Percentiles rank a stretch among this genome's conserved stretches.
These are phyloP conservation scores for Periglandula ipomoeae DNA, from an alignment of 2,329 filamentous ascomycete genomes.

Conservation along the genomic window DNA sequence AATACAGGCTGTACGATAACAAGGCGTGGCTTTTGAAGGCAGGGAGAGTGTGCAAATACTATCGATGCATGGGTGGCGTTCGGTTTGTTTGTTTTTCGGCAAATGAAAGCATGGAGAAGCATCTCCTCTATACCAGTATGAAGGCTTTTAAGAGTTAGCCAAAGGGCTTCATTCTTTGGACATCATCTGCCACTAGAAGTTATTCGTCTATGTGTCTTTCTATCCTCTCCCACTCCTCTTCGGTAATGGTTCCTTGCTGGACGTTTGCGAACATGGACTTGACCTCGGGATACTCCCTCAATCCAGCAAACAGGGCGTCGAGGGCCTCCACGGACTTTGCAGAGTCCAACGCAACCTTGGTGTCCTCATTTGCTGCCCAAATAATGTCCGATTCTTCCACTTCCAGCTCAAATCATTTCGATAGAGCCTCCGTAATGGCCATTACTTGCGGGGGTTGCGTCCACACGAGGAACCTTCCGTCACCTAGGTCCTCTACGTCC, in stretches of 20 bases:
- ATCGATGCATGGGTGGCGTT: slow-evolving; percentile 8
- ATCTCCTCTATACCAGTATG: background rate
- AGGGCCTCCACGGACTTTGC: slow-evolving; percentile 47
- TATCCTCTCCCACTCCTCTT: slow-evolving; percentile 46
- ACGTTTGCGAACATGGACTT: slow-evolving; percentile 73
- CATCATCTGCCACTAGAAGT: no score
- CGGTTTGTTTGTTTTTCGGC: background rate
- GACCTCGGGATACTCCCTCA: slow-evolving; percentile 63
- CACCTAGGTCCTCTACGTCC: slow-evolving; percentile 58
- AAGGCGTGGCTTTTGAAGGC: background rate
- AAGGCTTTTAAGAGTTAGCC: no score
- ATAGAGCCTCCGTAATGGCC: slow-evolving; percentile 37
- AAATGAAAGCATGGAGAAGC: background rate
- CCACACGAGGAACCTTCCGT: slow-evolving; percentile 60
- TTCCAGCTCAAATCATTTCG: slow-evolving; percentile 52
- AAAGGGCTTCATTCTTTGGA: no score
- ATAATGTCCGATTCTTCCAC: slow-evolving; percentile 72
- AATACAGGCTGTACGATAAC: slow-evolving; percentile 6
- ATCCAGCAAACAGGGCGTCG: slow-evolving; percentile 44
- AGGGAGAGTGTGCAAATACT: background rate
- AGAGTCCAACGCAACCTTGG: slow-evolving; percentile 53
- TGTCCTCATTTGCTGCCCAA: slow-evolving; percentile 77
- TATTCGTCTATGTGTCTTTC: slow-evolving; percentile 43
- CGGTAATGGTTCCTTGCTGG: slow-evolving; percentile 37
- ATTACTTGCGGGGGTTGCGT: slow-evolving; percentile 25